Evolutionary conservation across 768 basidiomycete species (phyloP), one percentile per base, ranked within the genome.

Genomic region (Tricholoma saponaceum): DNA sequence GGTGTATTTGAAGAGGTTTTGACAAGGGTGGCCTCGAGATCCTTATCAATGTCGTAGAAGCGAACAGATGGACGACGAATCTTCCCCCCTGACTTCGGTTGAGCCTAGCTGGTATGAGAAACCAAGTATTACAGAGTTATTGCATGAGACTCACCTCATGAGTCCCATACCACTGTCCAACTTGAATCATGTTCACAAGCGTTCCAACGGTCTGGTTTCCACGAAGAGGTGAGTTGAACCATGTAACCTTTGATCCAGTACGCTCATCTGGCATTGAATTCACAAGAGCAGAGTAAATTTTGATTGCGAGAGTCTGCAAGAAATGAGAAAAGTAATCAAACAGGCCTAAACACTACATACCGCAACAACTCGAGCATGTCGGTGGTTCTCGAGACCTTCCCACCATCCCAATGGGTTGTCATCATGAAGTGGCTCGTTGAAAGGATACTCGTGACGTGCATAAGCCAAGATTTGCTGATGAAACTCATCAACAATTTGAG

Each of bases 201-300:
- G 64, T 37, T 12, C 30, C 39, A 3, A 59, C 47, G 1, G 41
- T 30, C 22, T 62, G 52, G 25, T 59, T 47, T 18, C 57, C 28
- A 10, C 63, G 58, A 10, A 60, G 39, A 0, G 57, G 28, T 13
- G 60, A 58, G 18, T 63, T 73, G 61, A 77, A 70, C 65, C 76
- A 76, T 47, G 72, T 76, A 39, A 73, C 70, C 4, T 72, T 72
- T 22, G 67, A 70, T 13, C 64, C 68, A 10, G 70, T 70, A 16
- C 66, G 60, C 55, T 73, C 71, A 46, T 71, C 70, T 5, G 68
- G 57, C 70, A 73, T 73, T 0, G 69, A 73, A 55, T 70, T 72
- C n/a, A 64, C 69, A 13, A 64, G 55, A 30, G 69, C 62, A 0
- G 67, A 55, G 54, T 67, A 69, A n/a, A 72, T 59, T 54, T 66